A percentile compares a stretch with the other conserved stretches of the same genome.
phyloP scores from a whole-genome alignment of 345 rosid genomes.

The Pelargonium nanum region DNA sequence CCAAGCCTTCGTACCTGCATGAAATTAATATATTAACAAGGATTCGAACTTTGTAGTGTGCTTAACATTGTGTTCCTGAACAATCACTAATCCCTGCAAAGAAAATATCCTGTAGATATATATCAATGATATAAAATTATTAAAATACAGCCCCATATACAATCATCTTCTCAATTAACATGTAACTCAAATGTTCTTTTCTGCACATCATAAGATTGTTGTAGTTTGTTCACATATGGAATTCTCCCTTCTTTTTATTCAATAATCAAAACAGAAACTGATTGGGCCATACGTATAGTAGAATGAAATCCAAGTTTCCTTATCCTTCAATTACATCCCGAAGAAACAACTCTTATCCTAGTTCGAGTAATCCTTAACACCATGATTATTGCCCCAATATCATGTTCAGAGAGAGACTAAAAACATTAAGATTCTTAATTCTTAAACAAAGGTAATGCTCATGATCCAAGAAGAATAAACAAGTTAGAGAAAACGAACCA shows the following conservation, averaged over 20 bases:
- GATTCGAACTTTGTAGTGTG: background rate
- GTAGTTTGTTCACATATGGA: too few species aligned
- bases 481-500: conserved; percentile 30
- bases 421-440: background rate
- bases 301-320: too few species aligned
- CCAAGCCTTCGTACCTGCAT: conserved; percentile 76
- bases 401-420: background rate
- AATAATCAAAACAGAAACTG: background rate
- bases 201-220: too few species aligned
- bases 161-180: too few species aligned
- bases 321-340: background rate
- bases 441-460: background rate
- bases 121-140: too few species aligned
- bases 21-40: too few species aligned
- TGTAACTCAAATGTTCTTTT: too few species aligned
- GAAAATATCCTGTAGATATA: too few species aligned
- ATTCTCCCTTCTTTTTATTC: too few species aligned
- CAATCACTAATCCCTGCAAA: too few species aligned
- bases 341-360: background rate
- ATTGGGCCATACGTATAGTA: background rate
- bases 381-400: background rate
- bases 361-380: background rate
- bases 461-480: conserved; percentile 1
- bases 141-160: too few species aligned
- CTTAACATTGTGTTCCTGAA: conserved; percentile 5